Evolutionary conservation across 2,329 filamentous ascomycete genomes (phyloP).

Genomic region (Diaporthe ampelina): DNA sequence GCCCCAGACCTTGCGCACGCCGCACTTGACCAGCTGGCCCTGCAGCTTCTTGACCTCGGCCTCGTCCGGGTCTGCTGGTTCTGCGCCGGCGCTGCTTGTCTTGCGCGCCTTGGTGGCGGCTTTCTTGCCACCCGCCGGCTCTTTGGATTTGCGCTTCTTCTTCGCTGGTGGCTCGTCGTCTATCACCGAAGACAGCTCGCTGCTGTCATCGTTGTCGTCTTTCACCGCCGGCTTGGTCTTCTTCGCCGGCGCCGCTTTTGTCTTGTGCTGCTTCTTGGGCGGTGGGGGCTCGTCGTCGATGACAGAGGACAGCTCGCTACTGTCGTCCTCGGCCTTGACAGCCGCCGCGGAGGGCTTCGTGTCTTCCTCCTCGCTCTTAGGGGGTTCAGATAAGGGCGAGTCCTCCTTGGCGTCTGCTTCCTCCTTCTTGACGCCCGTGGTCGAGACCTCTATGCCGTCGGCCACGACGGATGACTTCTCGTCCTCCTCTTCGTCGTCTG

Average conservation of each 20-base stretch:
- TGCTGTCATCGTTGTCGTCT: conserved; percentile 61
- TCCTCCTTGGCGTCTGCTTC: conserved; percentile 44
- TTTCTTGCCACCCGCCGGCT: conserved; percentile 54
- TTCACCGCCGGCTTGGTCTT: conserved; percentile 42
- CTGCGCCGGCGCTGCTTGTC: conserved; percentile 47
- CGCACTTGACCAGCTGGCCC: conserved; percentile 88
- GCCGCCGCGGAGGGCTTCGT: background rate
- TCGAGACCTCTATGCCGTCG: conserved; percentile 32
- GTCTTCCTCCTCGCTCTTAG: conserved; percentile 20
- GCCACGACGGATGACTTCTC: conserved; percentile 37
- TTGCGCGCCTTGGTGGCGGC: conserved; percentile 55
- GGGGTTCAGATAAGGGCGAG: conserved; percentile 15
- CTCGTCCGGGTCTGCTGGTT: conserved; percentile 71
- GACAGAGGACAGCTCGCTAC: conserved; percentile 75
- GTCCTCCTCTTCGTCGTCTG: conserved; percentile 47
- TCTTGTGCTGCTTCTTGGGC: conserved; percentile 58
- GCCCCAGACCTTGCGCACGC: conserved; percentile 91
- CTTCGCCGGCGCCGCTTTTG: conserved; percentile 31
- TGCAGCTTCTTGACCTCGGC: conserved; percentile 91
- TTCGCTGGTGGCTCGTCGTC: conserved; percentile 82
- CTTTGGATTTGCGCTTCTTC: conserved; percentile 66
- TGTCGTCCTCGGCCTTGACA: conserved; percentile 46
- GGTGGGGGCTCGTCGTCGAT: conserved; percentile 79
- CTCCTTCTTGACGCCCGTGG: conserved; percentile 44
- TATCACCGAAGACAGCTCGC: conserved; percentile 81